These are phyloP conservation scores for Jaltomata sinuosa DNA, from an alignment of 257 asterid genomes.

Conservation along the genomic window DNA sequence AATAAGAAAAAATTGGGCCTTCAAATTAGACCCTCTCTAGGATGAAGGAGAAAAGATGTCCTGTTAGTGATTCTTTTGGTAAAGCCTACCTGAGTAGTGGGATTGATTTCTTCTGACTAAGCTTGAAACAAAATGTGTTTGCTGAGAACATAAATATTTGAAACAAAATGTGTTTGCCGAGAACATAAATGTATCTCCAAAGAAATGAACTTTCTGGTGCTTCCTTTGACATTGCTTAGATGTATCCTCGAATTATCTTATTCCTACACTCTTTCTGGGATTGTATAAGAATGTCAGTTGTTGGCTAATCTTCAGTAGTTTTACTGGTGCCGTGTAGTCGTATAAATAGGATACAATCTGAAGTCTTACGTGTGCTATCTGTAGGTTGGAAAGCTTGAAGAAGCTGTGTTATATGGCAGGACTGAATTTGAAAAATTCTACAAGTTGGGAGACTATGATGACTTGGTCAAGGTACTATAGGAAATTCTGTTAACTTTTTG, in stretches of 20 bases:
- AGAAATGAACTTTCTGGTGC: background rate
- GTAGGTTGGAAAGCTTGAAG: slow-evolving; percentile 69
- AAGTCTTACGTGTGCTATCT: background rate
- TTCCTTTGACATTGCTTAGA: background rate
- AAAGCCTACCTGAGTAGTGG: background rate
- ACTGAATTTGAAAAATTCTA: slow-evolving; percentile 65
- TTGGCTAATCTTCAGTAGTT: background rate
- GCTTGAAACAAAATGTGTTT: background rate
- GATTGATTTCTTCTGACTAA: background rate
- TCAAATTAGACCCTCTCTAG: too few species aligned
- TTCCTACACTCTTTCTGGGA: background rate
- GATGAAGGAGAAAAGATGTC: background rate
- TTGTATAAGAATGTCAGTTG: background rate
- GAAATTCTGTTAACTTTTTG: background rate
- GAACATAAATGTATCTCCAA: background rate
- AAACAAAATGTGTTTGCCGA: background rate
- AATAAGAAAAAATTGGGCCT: too few species aligned
- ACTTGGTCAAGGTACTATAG: slow-evolving; percentile 59
- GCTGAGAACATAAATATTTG: background rate
- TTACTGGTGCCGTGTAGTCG: background rate
- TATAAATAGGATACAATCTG: background rate
- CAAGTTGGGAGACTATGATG: slow-evolving; percentile 46
- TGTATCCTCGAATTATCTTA: background rate
- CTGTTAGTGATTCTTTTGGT: background rate
- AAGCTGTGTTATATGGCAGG: slow-evolving; percentile 73